phyloP scores from a whole-genome alignment of 495 filamentous ascomycete genomes.

The Neurospora sp. region DNA sequence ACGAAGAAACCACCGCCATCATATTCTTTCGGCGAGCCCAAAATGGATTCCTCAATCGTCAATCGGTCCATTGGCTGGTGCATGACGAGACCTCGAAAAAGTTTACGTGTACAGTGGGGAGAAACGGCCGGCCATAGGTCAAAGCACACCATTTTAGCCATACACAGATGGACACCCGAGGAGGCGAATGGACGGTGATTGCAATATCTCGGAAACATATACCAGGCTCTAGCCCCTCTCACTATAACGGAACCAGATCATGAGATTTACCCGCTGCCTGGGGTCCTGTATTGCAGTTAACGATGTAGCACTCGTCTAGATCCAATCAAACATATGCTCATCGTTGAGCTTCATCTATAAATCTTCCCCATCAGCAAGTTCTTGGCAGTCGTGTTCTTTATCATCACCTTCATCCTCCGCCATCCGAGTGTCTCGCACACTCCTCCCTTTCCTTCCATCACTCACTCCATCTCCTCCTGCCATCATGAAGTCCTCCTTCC shows the following conservation, averaged over 20 bases:
- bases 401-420: not conserved
- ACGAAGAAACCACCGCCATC: not conserved
- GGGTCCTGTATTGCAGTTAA: not conserved
- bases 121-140: not conserved
- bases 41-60: not conserved
- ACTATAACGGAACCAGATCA: not conserved
- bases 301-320: not conserved
- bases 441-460: constrained; percentile 25
- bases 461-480: not conserved
- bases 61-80: not conserved
- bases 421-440: not conserved
- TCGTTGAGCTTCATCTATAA: not conserved
- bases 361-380: not conserved
- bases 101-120: not conserved
- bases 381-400: not conserved
- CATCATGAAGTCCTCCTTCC: constrained; percentile 19
- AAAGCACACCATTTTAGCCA: not conserved
- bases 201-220: not conserved
- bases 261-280: not conserved
- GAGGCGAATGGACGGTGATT: not conserved
- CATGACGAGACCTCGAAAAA: not conserved
- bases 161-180: not conserved
- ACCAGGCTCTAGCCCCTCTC: not conserved
- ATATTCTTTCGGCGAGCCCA: not conserved
- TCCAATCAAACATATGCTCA: not conserved